Evolutionary conservation across 345 rosid genomes (phyloP).

Genomic region (Arabis alpina): DNA sequence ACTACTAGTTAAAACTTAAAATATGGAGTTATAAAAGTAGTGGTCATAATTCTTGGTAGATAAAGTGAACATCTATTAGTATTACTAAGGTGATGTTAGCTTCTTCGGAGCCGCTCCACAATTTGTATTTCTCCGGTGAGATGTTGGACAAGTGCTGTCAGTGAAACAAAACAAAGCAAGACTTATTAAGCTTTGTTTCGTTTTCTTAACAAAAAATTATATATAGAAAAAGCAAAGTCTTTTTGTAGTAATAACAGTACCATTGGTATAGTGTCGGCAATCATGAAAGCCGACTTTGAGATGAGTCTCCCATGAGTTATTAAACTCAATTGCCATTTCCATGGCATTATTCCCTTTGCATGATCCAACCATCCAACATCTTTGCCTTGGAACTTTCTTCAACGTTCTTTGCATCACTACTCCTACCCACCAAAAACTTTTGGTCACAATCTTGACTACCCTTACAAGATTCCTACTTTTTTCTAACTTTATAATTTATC

Average conservation of each 20-base stretch:
- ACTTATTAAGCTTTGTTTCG: not conserved
- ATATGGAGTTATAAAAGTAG: too few species aligned
- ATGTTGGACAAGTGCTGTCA: constrained; percentile 72
- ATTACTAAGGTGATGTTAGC: too few species aligned
- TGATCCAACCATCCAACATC: constrained; percentile 82
- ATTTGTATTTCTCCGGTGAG: constrained; percentile 68
- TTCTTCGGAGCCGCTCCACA: constrained; percentile 51
- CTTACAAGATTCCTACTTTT: constrained; percentile 3
- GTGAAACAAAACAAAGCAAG: not conserved
- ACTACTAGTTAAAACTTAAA: too few species aligned
- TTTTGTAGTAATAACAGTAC: constrained; percentile 44
- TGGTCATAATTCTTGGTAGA: not conserved
- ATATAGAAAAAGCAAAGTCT: not conserved
- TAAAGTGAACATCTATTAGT: not conserved
- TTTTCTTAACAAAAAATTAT: not conserved
- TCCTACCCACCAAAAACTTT: constrained; percentile 45
- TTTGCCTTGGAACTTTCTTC: constrained; percentile 58
- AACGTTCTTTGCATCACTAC: constrained; percentile 55
- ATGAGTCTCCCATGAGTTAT: constrained; percentile 58
- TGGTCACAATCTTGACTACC: constrained; percentile 20
- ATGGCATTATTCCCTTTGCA: constrained; percentile 50
- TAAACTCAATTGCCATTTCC: constrained; percentile 56
- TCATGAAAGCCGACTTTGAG: constrained; percentile 73
- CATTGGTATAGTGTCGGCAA: constrained; percentile 75
- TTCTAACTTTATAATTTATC: not conserved